A percentile compares a stretch with the other conserved stretches of the same genome.
These are phyloP conservation scores for Bombardia bombarda DNA, from an alignment of 495 filamentous ascomycete genomes.

Conservation along the genomic window DNA sequence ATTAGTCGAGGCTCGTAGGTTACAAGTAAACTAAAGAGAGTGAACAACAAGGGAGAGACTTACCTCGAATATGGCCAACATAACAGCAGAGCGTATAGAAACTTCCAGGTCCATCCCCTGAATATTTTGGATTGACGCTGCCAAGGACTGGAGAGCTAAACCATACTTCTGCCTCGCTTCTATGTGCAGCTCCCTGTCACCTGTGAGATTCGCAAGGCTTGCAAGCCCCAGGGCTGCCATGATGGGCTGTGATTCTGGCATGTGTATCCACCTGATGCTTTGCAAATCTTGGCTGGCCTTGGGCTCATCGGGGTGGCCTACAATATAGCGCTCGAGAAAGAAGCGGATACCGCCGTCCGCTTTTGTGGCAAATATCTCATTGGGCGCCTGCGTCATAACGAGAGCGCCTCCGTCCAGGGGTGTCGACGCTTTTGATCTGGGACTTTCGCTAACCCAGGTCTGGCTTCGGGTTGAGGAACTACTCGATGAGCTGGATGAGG, in stretches of 20 bases:
- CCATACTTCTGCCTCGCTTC: conserved; percentile 36
- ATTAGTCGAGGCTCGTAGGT: no score
- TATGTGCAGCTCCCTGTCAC: conserved; percentile 32
- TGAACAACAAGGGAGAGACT: no score
- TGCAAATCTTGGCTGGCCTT: conserved; percentile 22
- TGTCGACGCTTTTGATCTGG: conserved; percentile 5
- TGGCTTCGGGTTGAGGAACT: conserved; percentile 1
- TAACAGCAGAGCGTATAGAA: conserved; percentile 28
- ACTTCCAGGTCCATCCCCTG: conserved; percentile 18
- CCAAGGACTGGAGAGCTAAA: conserved; percentile 28
- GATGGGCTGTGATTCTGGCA: conserved; percentile 23
- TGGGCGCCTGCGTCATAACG: conserved; percentile 1
- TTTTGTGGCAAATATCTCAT: conserved; percentile 17
- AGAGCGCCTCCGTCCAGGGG: conserved; percentile 1
- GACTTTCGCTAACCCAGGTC: not conserved
- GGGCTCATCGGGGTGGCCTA: conserved; percentile 40
- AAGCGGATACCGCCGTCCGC: conserved; percentile 38
- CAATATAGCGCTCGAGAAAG: conserved; percentile 38
- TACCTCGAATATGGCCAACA: conserved; percentile 42
- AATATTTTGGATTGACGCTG: conserved; percentile 21
- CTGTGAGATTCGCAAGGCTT: conserved; percentile 33
- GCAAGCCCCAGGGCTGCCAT: conserved; percentile 42
- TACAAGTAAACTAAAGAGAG: no score
- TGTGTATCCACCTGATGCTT: conserved; percentile 16
- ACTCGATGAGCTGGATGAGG: conserved; percentile 4